Evolutionary conservation across 2,329 filamentous ascomycete species (phyloP), one percentile per base, ranked within the genome.

Genomic region (Pezicula radicicola): DNA sequence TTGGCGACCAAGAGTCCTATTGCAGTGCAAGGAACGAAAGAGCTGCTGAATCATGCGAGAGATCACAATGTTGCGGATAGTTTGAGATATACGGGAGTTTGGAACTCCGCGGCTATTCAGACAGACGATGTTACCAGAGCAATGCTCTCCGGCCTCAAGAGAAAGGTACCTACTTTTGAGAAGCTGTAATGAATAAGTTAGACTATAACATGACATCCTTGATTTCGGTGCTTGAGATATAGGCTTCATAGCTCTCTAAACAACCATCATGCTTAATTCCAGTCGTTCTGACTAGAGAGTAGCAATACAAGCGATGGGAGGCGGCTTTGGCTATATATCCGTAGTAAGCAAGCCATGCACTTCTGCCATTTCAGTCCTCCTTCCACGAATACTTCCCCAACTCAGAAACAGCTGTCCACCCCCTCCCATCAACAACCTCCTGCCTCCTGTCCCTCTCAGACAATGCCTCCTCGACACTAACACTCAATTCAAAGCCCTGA

Each of bases 101-200:
- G 92, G 93, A 97, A 97, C 66, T 81, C 84, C 61, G 88, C 84
- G 2, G 88, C 89, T 64, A 66, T 96, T 61, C 92, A 97, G 75
- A 88, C 89, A 6, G 75, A 77, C 48, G 93, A 97, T 75, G 79
- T 96, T 41, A 73, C 82, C 64, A 75, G 79, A 53, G 91, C 92
- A 1, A 75, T 97, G 67, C 66, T 88, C 66, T 89, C 88, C 37
- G 88, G 88, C 8, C 68, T 96, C 57, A 78, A 88, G 70, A 96
- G 88, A 79, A 85, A 77, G 59, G 92, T 82, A 66, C 87, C 91
- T 12, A 88, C 76, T 16, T 97, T 96, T 74, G 86, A 86, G 68
- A 97, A 97, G 74, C 71, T 97, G 63, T 96, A 55, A 55, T 19
- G 21, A 15, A 46, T 46, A 19, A 54, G 48, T n/a, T 54, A 33